A percentile compares a stretch with the other conserved stretches of the same genome.
Conservation (phyloP, 257 asterid genomes). For the Eustoma russellianum region DNA sequence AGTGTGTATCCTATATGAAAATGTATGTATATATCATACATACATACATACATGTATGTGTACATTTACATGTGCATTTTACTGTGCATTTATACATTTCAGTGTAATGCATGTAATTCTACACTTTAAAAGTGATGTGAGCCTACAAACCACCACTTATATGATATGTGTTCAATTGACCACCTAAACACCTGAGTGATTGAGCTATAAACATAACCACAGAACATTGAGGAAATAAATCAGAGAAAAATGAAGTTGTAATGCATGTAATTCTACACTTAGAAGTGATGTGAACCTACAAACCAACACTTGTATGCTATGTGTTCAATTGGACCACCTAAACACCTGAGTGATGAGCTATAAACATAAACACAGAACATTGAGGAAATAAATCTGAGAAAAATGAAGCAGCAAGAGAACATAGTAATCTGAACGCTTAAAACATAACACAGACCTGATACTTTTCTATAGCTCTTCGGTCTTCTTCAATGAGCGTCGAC, state of each 20-base stretch:
- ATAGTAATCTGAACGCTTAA: constrained; percentile 3
- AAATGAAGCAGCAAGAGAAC: not conserved
- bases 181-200: not conserved
- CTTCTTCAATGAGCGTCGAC: constrained; percentile 85
- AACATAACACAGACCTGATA: constrained; percentile 57
- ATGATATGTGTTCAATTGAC: not conserved
- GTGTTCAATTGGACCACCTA: not conserved
- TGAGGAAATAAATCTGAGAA: not conserved
- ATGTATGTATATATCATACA: no score
- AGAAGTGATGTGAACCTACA: no score
- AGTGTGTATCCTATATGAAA: no score
- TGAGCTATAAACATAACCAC: not conserved
- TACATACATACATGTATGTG: no score
- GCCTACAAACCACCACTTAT: not conserved
- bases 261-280: no score
- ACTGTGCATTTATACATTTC: no score
- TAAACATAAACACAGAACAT: not conserved
- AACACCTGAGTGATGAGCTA: not conserved
- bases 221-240: not conserved
- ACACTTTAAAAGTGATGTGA: no score
- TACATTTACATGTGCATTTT: no score
- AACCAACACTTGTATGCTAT: not conserved
- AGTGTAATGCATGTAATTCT: no score
- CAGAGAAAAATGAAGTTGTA: not conserved
- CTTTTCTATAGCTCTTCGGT: constrained; percentile 71